Evolutionary conservation across 306 rosid genomes (phyloP).

Genomic region (Benincasa hispida): DNA sequence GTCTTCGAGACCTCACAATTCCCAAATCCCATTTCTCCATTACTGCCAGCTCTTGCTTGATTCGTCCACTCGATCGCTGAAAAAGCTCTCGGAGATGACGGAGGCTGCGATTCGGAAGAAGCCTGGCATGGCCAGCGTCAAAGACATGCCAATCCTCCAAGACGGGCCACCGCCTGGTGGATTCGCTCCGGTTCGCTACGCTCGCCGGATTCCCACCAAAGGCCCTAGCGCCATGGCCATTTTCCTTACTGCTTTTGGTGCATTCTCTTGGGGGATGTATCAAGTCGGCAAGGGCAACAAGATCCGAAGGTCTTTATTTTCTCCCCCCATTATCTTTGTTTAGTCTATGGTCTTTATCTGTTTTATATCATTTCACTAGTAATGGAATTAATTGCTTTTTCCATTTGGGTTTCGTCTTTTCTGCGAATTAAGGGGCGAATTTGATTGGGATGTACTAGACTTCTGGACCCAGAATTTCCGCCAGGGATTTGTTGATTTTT

Average conservation of each 20-base stretch:
- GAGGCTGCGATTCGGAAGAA: conserved; percentile 83
- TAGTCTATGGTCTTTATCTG: neutral
- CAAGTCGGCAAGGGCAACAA: conserved; percentile 95
- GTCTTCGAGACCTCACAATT: neutral
- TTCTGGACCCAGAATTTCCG: neutral
- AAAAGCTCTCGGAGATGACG: conserved; percentile 44
- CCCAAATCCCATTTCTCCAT: neutral
- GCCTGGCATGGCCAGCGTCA: conserved; percentile 95
- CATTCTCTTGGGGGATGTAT: conserved; percentile 97
- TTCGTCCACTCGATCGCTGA: neutral
- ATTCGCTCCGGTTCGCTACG: conserved; percentile 88
- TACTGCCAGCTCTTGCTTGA: conserved; percentile 4
- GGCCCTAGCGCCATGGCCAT: conserved; percentile 90
- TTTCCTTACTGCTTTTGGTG: conserved; percentile 60
- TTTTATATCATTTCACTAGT: neutral
- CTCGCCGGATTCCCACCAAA: conserved; percentile 90
- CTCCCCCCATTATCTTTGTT: too few relatives aligned
- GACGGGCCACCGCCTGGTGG: conserved; percentile 99
- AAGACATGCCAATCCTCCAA: conserved; percentile 97
- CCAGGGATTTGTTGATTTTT: neutral
- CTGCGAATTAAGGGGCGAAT: neutral
- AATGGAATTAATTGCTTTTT: neutral
- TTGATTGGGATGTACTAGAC: neutral
- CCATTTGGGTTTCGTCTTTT: neutral
- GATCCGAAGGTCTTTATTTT: conserved; percentile 57